Conservation (phyloP, 371 early-diverging fungal genomes). For the Lichtheimia ornata region DNA sequence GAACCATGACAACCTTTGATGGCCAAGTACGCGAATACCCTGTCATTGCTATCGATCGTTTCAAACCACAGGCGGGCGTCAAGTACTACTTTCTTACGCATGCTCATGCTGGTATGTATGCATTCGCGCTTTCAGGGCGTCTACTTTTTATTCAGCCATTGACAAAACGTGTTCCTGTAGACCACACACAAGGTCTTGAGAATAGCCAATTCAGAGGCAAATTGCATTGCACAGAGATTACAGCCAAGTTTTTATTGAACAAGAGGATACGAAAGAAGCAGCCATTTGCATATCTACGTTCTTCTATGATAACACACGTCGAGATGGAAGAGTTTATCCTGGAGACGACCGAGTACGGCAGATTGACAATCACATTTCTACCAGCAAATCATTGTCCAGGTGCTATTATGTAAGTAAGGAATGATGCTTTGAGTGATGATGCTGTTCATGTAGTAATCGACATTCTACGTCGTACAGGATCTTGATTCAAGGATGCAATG, state of each 20-base stretch:
- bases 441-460: too few species aligned
- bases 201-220: constrained; percentile 20
- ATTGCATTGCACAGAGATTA: constrained; percentile 38
- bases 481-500: constrained; percentile 38
- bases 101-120: constrained; percentile 37
- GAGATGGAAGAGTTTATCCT: constrained; percentile 14
- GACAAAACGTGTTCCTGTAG: constrained; percentile 6
- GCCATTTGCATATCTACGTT: constrained; percentile 21
- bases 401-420: constrained; percentile 45
- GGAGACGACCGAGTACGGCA: constrained; percentile 27
- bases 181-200: constrained; percentile 36
- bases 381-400: constrained; percentile 52
- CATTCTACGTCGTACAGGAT: constrained; percentile 15
- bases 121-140: background rate
- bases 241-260: constrained; percentile 32
- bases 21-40: constrained; percentile 52
- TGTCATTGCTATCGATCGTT: constrained; percentile 40
- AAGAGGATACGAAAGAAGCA: constrained; percentile 15
- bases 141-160: background rate
- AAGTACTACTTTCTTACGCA: constrained; percentile 40
- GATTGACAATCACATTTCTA: constrained; percentile 24
- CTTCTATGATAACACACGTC: constrained; percentile 21
- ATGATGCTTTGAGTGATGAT: background rate
- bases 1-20: constrained; percentile 41
- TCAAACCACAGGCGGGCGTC: constrained; percentile 23